These are phyloP conservation scores for Podila minutissima DNA, from an alignment of 192 early-diverging fungal species.

Conservation along the genomic window DNA sequence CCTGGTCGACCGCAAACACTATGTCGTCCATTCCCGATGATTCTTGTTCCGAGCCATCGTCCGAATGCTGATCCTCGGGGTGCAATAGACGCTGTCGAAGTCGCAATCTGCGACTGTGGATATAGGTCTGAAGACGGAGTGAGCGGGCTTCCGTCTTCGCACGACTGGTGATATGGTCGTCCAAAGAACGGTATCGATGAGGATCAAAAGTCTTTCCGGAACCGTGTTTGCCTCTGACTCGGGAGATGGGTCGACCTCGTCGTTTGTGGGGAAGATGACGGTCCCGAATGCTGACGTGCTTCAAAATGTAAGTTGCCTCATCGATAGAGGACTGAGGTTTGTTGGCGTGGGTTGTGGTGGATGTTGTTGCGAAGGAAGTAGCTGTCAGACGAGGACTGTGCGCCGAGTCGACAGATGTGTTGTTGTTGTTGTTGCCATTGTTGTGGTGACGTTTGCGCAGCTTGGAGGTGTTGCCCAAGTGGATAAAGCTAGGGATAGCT, in stretches of 20 bases:
- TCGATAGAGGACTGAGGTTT: constrained; percentile 1
- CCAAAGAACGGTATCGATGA: neutral
- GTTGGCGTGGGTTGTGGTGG: neutral
- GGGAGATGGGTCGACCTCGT: constrained; percentile 8
- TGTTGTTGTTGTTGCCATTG: too few species aligned
- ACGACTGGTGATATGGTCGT: neutral
- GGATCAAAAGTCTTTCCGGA: constrained; percentile 2
- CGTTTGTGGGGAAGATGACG: constrained; percentile 8
- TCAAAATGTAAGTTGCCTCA: constrained; percentile 14
- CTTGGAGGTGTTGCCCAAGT: constrained; percentile 13
- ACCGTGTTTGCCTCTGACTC: constrained; percentile 31
- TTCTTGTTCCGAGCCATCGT: neutral
- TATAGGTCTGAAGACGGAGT: constrained; percentile 23
- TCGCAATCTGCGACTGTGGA: constrained; percentile 32
- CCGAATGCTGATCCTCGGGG: constrained; percentile 2
- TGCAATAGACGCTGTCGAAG: constrained; percentile 19
- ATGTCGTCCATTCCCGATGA: neutral
- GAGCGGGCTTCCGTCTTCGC: constrained; percentile 4
- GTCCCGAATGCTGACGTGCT: constrained; percentile 9
- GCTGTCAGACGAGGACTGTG: neutral
- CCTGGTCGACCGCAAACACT: constrained; percentile 6
- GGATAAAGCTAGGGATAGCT: constrained; percentile 40
- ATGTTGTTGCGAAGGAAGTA: neutral
- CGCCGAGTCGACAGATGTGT: neutral
- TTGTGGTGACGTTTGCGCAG: neutral